phyloP scores from a whole-genome alignment of 768 basidiomycete genomes.

The Mycena polygramma region DNA sequence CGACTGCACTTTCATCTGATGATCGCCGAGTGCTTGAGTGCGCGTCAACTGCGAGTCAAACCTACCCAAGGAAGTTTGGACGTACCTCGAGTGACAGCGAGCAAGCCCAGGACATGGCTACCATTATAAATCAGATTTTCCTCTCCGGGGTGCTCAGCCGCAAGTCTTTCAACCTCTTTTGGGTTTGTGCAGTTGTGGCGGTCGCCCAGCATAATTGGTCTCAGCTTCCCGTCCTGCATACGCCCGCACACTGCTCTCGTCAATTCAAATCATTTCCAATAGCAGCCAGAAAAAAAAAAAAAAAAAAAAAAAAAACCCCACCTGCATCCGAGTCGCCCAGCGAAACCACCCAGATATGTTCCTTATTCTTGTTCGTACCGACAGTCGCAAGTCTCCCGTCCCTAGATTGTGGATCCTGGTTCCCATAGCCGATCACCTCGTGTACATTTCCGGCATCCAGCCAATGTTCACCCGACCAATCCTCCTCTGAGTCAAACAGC shows the following conservation, averaged over 20 bases:
- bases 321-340: constrained; percentile 34
- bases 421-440: constrained; percentile 21
- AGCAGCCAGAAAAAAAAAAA: no score
- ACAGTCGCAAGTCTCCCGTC: constrained; percentile 21
- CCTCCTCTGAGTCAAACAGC: constrained; percentile 12
- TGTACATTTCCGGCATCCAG: constrained; percentile 19
- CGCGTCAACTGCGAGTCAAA: neutral
- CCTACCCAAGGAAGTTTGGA: neutral
- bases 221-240: constrained; percentile 14
- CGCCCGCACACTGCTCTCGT: constrained; percentile 29
- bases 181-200: constrained; percentile 24
- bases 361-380: constrained; percentile 28
- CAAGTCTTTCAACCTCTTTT: constrained; percentile 18
- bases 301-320: constrained; percentile 14
- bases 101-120: constrained; percentile 7
- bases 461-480: constrained; percentile 20
- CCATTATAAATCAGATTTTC: constrained; percentile 10
- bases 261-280: neutral
- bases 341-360: constrained; percentile 29
- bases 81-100: constrained; percentile 33
- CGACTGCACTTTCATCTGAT: no score
- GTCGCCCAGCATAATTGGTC: constrained; percentile 17
- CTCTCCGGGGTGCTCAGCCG: no score
- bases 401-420: constrained; percentile 14
- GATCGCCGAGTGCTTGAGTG: constrained; percentile 31